A percentile compares a stretch with the other conserved stretches of the same genome.
These are phyloP conservation scores for Phytophthora agathidicida DNA, from an alignment of 352 stramenopile genomes.

Conservation along the genomic window DNA sequence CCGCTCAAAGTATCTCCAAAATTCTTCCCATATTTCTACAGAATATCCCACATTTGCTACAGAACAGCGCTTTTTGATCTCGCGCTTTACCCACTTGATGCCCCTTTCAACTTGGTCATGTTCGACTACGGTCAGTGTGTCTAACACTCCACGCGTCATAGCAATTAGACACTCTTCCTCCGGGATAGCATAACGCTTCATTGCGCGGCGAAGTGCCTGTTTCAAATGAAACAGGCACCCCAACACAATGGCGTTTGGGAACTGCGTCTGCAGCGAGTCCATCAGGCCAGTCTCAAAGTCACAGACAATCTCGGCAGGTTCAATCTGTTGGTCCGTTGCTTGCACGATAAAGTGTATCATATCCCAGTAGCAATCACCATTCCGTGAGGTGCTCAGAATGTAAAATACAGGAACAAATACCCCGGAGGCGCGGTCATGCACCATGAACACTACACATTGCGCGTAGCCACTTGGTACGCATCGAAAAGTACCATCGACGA, in stretches of 20 bases:
- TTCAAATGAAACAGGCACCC: too few relatives aligned
- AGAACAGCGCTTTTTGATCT: neutral
- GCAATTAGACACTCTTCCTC: too few relatives aligned
- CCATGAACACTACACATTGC: constrained; percentile 1
- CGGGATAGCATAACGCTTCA: too few relatives aligned
- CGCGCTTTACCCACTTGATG: too few relatives aligned
- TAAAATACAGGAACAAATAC: constrained; percentile 31
- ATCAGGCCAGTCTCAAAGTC: neutral
- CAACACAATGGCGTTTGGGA: too few relatives aligned
- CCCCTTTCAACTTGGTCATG: too few relatives aligned
- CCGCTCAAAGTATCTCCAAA: constrained; percentile 1
- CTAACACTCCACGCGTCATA: too few relatives aligned
- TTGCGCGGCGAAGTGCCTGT: too few relatives aligned
- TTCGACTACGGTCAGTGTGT: too few relatives aligned
- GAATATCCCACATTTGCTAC: neutral
- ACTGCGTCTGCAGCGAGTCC: neutral
- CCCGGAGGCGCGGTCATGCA: neutral
- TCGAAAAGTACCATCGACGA: too few relatives aligned
- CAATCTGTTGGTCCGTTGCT: neutral
- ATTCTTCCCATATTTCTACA: neutral
- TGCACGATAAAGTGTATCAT: constrained; percentile 12
- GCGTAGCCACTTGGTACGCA: neutral
- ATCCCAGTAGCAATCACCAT: neutral
- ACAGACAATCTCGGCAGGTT: neutral
- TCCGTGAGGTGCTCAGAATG: constrained; percentile 9